phyloP scores from a whole-genome alignment of 768 basidiomycete species.

The Leccinum aurantiacum region DNA sequence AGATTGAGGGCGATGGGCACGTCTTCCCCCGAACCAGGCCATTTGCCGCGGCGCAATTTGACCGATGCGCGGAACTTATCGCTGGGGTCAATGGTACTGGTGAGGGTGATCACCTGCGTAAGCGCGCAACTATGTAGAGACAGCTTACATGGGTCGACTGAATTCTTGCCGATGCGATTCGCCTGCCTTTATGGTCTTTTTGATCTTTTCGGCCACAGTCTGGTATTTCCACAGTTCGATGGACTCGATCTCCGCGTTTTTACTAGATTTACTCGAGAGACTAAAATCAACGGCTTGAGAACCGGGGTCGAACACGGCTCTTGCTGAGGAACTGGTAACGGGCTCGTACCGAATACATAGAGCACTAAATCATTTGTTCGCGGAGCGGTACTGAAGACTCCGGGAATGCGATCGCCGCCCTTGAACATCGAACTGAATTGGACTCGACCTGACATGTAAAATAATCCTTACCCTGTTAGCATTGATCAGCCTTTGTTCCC shows the following conservation, averaged over 20 bases:
- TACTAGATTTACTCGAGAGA: too few species aligned
- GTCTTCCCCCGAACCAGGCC: neutral
- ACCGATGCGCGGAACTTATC: conserved; percentile 1
- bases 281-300: too few species aligned
- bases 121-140: neutral
- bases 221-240: too few species aligned
- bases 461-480: too few species aligned
- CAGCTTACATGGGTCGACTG: conserved; percentile 8
- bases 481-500: too few species aligned
- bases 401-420: too few species aligned
- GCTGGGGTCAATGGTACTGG: conserved; percentile 5
- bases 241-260: too few species aligned
- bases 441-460: too few species aligned
- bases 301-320: too few species aligned
- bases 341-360: neutral
- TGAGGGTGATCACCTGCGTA: neutral
- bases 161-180: conserved; percentile 1
- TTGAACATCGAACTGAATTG: too few species aligned
- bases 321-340: too few species aligned
- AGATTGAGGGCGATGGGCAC: conserved; percentile 2
- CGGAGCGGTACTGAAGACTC: neutral
- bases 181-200: neutral
- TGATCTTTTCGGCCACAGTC: too few species aligned
- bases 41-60: neutral
- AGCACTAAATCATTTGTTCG: neutral